Evolutionary conservation across 1,284 basidiomycete species (phyloP), one percentile per base, ranked within the genome.

Genomic region (Melanopsichium pennsylvanicum): DNA sequence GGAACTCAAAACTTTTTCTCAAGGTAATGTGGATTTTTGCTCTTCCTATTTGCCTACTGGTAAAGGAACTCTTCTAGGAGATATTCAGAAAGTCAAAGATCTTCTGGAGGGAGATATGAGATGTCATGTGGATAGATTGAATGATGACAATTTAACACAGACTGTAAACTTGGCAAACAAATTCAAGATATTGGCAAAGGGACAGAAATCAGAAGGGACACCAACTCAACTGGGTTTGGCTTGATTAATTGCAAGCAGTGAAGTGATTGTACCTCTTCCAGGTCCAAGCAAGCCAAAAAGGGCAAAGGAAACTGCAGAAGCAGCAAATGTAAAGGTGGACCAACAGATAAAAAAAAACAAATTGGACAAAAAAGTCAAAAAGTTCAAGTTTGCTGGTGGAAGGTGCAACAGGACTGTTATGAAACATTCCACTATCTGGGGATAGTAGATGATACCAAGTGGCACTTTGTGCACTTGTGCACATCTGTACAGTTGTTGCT

Each of bases 141-240:
- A 78, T 23, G 76, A 79, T 18, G 84, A 86, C 11, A 87, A 88
- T 74, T 87, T 88, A 71, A 84, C 84, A 1, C 86, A 86, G 45
- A 86, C 88, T 46, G 74, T 87, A n/a, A 78, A 83, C 15, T 75
- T 89, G 7, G 85, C 84, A 2, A 82, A 85, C 8, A 81, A 81
- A 23, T 74, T 89, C 13, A 73, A 82, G 32, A 22, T 32, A 8
- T 31, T 63, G 1, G 76, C 70, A 12, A 16, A 42, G 22, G 21
- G 64, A 32, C 61, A 52, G 13, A 31, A 44, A 9, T 59, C 64
- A 1, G 40, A 52, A 18, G 84, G 84, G 4, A 86, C 87, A 0
- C 56, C 86, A 0, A 84, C 85, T 0, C 88, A 89, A 75, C 82
- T 88, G 15, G 79, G 84, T 0, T 82, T 89, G 11, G 87, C 88